Evolutionary conservation across 345 rosid genomes (phyloP).

Genomic region (Isatis tinctoria): DNA sequence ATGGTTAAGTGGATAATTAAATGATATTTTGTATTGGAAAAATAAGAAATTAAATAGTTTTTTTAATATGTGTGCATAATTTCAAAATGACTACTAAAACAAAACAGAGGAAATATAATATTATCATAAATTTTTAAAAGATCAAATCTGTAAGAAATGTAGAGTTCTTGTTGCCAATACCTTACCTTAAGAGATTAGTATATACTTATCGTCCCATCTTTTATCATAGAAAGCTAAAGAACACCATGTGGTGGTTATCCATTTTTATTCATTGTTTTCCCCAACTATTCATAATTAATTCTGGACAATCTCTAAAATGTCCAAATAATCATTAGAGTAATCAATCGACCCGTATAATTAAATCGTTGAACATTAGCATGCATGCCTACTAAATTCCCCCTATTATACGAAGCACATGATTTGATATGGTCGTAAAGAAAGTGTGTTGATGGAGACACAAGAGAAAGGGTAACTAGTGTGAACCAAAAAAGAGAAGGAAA

Average conservation of each 20-base stretch:
- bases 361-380: not conserved
- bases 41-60: too few species aligned
- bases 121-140: too few species aligned
- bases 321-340: not conserved
- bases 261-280: not conserved
- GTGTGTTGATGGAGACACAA: not conserved
- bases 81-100: too few species aligned
- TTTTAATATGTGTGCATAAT: too few species aligned
- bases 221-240: not conserved
- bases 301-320: not conserved
- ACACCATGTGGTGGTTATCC: slow-evolving; percentile 24
- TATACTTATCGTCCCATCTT: slow-evolving; percentile 26
- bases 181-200: slow-evolving; percentile 27
- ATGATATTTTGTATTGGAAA: too few species aligned
- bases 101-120: too few species aligned
- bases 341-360: not conserved
- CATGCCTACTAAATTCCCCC: slow-evolving; percentile 23
- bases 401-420: slow-evolving; percentile 16
- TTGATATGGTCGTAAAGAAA: not conserved
- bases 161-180: slow-evolving; percentile 8
- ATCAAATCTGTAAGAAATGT: too few species aligned
- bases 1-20: too few species aligned
- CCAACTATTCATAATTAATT: not conserved
- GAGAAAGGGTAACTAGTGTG: slow-evolving; percentile 14
- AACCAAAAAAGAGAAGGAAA: not conserved